phyloP scores from a whole-genome alignment of 2,329 filamentous ascomycete genomes.

The Scedosporium dehoogii region DNA sequence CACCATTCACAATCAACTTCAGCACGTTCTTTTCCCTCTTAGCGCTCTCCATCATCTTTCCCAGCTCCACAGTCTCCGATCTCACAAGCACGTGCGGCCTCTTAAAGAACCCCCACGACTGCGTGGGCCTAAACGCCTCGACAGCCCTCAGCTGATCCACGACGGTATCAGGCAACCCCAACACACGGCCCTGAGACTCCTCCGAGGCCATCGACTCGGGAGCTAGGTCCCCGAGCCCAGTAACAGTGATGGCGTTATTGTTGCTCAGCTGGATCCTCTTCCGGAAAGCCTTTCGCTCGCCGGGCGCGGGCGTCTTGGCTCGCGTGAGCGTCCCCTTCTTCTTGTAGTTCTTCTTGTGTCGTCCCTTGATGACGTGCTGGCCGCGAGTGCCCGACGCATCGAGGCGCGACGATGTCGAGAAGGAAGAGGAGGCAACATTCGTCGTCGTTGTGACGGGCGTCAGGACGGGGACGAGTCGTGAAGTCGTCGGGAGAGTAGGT shows the following conservation, averaged over 20 bases:
- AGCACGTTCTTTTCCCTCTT: conserved; percentile 40
- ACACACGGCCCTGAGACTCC: conserved; percentile 53
- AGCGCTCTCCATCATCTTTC: conserved; percentile 47
- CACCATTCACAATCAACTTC: conserved; percentile 62
- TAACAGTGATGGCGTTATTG: conserved; percentile 76
- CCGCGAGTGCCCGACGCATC: conserved; percentile 16
- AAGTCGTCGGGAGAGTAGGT: conserved; percentile 19
- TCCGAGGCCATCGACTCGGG: conserved; percentile 42
- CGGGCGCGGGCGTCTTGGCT: conserved; percentile 52
- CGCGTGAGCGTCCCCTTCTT: conserved; percentile 32
- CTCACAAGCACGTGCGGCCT: conserved; percentile 71
- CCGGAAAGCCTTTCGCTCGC: conserved; percentile 77
- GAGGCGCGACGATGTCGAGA: conserved; percentile 26
- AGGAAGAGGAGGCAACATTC: conserved; percentile 24
- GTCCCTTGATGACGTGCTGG: conserved; percentile 22
- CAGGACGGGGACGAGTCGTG: conserved; percentile 22
- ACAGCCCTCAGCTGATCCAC: conserved; percentile 74
- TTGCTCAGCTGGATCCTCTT: conserved; percentile 91
- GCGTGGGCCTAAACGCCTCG: conserved; percentile 83
- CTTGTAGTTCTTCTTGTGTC: conserved; percentile 42
- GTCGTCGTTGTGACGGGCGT: conserved; percentile 9
- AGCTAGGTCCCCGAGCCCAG: conserved; percentile 53
- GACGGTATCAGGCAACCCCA: conserved; percentile 56
- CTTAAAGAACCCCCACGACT: conserved; percentile 81
- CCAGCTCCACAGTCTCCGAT: conserved; percentile 63